Conservation (phyloP, 2,329 filamentous ascomycete species). For the Raffaelea albimanens region DNA sequence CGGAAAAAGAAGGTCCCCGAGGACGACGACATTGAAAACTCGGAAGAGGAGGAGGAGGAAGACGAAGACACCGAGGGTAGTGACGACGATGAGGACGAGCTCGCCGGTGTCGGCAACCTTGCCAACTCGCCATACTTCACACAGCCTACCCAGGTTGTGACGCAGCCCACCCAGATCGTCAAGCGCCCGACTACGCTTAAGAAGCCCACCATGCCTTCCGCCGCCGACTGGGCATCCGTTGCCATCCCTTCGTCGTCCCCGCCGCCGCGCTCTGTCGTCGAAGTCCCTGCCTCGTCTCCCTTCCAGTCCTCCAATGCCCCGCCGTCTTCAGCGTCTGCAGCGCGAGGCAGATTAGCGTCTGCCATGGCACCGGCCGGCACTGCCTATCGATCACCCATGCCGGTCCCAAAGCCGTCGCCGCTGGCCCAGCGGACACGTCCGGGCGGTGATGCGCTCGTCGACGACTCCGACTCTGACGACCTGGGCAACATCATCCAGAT, state of each 20-base stretch:
- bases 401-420: conserved; percentile 1
- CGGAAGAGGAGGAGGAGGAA: conserved; percentile 14
- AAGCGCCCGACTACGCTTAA: conserved; percentile 26
- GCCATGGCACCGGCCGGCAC: conserved; percentile 72
- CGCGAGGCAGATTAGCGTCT: conserved; percentile 36
- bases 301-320: conserved; percentile 29
- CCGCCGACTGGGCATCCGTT: neutral
- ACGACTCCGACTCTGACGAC: conserved; percentile 5
- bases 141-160: conserved; percentile 34
- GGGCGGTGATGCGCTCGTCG: neutral
- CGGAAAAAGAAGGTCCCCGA: conserved; percentile 2
- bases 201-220: conserved; percentile 12
- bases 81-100: conserved; percentile 38
- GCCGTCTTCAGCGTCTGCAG: conserved; percentile 6
- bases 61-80: conserved; percentile 27
- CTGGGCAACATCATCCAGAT: conserved; percentile 31
- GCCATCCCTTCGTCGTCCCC: conserved; percentile 24
- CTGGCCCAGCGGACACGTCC: too few species aligned
- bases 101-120: conserved; percentile 25
- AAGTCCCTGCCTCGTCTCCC: conserved; percentile 86
- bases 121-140: conserved; percentile 36
- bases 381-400: conserved; percentile 46
- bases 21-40: conserved; percentile 17
- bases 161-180: conserved; percentile 39
- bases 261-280: conserved; percentile 40